phyloP scores from a whole-genome alignment of 169 alveolate species.

The Blepharisma undulans region DNA sequence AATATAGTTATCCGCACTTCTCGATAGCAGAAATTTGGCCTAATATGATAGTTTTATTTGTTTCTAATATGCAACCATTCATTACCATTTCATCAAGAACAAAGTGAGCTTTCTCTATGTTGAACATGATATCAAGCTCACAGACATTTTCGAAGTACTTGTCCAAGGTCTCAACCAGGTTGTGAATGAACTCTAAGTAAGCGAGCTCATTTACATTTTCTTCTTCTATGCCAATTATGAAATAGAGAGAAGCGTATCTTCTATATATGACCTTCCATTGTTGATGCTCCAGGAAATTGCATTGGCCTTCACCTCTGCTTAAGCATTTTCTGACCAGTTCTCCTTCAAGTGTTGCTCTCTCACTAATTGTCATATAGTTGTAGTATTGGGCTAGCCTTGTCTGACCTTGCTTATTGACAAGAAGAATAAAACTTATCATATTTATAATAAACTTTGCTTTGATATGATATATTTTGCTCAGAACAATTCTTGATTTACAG shows the following conservation, averaged over 20 bases:
- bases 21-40: conserved; percentile 57
- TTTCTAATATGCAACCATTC: conserved; percentile 93
- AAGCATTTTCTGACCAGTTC: conserved; percentile 97
- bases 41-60: conserved; percentile 90
- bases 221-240: conserved; percentile 92
- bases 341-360: conserved; percentile 95
- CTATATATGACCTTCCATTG: conserved; percentile 93
- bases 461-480: not conserved
- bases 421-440: conserved; percentile 95
- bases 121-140: conserved; percentile 95
- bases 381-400: conserved; percentile 95
- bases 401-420: conserved; percentile 98
- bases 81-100: conserved; percentile 96
- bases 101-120: conserved; percentile 97
- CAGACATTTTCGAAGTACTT: conserved; percentile 96
- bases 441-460: not conserved
- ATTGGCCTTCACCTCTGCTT: conserved; percentile 93
- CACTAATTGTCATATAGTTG: conserved; percentile 87
- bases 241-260: conserved; percentile 97
- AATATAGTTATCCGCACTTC: not conserved
- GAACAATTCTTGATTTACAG: not conserved
- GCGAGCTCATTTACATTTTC: conserved; percentile 94
- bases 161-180: conserved; percentile 96
- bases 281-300: conserved; percentile 95
- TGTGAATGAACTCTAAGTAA: conserved; percentile 96